Evolutionary conservation across 1,139 yeast species (phyloP), one percentile per base, ranked within the genome.

Genomic region (Schizosaccharomyces versatilis): DNA sequence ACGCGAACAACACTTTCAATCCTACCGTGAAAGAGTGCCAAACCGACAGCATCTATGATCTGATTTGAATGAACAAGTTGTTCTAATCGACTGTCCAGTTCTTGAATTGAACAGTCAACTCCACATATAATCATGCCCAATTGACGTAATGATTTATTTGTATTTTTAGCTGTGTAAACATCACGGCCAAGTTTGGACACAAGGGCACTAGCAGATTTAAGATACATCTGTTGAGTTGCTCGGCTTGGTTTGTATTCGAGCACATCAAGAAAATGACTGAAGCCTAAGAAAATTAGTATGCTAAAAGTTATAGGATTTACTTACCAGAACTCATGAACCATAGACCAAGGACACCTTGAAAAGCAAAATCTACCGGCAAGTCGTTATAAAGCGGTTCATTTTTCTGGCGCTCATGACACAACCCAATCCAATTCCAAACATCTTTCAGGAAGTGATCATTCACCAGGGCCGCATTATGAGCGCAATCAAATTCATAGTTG

Each of bases 11-110:
- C 95, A 56, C 80, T 74, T 3, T 77, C 75, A 1, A 90, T 83
- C 65, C 86, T 84, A 1, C 95, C 95, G 65, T 85, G 93, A 66
- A 90, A 90, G 0, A 86, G 90, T 0, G 97, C 96, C 95, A 95
- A 85, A 0, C 94, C 97, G 0, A 97, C 98, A 0, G 98, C 97
- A 64, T 90, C 81, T 60, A 85, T 95, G 58, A 76, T 76, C 59
- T 77, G 75, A 0, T 85, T 90, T 14, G 17, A 19, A 12, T 51
- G 51, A 19, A 53, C 47, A 40, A 53, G 53, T 49, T 73, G 71
- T 41, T 71, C 69, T 53, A 84, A 74, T 60, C 82, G 79, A 52
- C 75, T 79, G 57, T 86, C 94, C 60, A 86, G 74, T 62, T 85
- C 95, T 14, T 76, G 71, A 36, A 77, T 76, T 1, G 88, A 81